phyloP scores from a whole-genome alignment of 805 yeast species.

The Debaryomyces prosopidis region DNA sequence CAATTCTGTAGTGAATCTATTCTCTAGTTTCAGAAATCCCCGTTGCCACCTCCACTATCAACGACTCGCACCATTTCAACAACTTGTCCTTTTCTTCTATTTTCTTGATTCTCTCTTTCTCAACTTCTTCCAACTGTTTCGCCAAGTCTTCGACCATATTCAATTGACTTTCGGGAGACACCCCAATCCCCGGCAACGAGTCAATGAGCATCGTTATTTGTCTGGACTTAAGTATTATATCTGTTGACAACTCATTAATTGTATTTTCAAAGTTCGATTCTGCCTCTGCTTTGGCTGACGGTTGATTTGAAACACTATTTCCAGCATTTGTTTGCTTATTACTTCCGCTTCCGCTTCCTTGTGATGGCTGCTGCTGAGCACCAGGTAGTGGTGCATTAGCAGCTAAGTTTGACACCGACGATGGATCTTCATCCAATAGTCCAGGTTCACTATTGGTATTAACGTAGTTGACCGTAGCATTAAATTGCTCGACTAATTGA shows the following conservation, averaged over 20 bases:
- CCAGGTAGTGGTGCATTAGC: constrained; percentile 56
- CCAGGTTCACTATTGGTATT: constrained; percentile 39
- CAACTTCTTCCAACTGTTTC: constrained; percentile 58
- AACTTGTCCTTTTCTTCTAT: constrained; percentile 65
- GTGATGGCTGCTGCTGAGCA: constrained; percentile 11
- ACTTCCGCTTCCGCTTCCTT: constrained; percentile 11
- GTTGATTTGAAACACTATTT: constrained; percentile 15
- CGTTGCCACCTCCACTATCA: constrained; percentile 60
- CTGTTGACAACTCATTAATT: constrained; percentile 77
- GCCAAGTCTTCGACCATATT: constrained; percentile 62
- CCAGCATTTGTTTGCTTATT: constrained; percentile 16
- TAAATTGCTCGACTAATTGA: constrained; percentile 75
- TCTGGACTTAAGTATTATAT: constrained; percentile 79
- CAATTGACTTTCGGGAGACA: constrained; percentile 73
- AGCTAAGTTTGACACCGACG: constrained; percentile 62
- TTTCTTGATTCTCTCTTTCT: constrained; percentile 55
- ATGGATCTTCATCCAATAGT: constrained; percentile 62
- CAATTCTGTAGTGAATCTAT: background rate
- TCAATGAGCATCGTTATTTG: constrained; percentile 86
- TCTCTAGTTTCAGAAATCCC: constrained; percentile 49
- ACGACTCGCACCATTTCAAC: constrained; percentile 58
- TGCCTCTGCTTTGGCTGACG: constrained; percentile 14
- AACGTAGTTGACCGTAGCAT: constrained; percentile 74
- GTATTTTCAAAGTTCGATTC: constrained; percentile 41
- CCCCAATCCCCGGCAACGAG: constrained; percentile 91